Evolutionary conservation across 2,329 filamentous ascomycete genomes (phyloP).

Genomic region (Hypoxylon sp.): DNA sequence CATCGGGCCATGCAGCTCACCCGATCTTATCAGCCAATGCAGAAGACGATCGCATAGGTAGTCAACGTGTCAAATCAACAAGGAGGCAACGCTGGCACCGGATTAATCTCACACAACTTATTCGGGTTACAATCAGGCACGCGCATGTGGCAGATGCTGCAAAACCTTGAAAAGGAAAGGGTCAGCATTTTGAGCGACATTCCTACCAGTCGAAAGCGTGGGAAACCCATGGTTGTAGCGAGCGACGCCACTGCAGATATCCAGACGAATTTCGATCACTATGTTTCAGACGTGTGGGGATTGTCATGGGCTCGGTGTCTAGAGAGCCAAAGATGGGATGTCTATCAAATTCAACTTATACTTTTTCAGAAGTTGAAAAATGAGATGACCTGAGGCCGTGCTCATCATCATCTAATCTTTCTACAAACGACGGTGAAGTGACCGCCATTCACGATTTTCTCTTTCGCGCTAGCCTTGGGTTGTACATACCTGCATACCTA

Average conservation of each 20-base stretch:
- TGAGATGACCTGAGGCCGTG: constrained; percentile 21
- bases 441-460: constrained; percentile 29
- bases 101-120: constrained; percentile 30
- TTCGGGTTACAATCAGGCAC: constrained; percentile 37
- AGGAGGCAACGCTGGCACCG: constrained; percentile 16
- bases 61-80: constrained; percentile 35
- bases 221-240: constrained; percentile 16
- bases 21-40: constrained; percentile 25
- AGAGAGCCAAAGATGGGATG: constrained; percentile 34
- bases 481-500: too few species aligned
- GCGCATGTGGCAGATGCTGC: constrained; percentile 15
- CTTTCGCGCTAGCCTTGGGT: constrained; percentile 17
- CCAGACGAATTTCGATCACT: constrained; percentile 36
- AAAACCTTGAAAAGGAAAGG: constrained; percentile 15
- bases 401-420: constrained; percentile 18
- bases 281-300: constrained; percentile 40
- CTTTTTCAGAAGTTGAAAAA: constrained; percentile 29
- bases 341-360: constrained; percentile 23
- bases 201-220: constrained; percentile 25
- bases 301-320: constrained; percentile 27
- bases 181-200: constrained; percentile 34
- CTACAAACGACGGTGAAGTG: constrained; percentile 33
- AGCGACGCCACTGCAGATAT: constrained; percentile 42
- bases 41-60: constrained; percentile 15
- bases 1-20: constrained; percentile 27